Conservation (phyloP, 306 rosid genomes). For the Quercus dentata region DNA sequence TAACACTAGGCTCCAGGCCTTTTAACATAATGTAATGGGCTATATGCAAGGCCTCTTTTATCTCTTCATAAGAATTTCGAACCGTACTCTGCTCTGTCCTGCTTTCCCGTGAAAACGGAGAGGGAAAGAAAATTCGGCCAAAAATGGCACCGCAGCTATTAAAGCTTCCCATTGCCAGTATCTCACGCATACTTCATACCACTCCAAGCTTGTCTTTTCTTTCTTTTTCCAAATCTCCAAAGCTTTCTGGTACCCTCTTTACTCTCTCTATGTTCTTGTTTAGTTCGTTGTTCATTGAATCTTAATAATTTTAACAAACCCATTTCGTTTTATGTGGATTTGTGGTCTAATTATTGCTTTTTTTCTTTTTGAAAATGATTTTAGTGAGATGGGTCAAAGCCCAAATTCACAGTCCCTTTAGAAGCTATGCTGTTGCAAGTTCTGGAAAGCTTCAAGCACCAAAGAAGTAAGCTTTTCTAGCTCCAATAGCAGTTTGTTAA, state of each 20-base stretch:
- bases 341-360: constrained; percentile 2
- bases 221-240: constrained; percentile 18
- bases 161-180: constrained; percentile 27
- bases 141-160: constrained; percentile 51
- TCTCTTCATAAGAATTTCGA: not conserved
- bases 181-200: constrained; percentile 31
- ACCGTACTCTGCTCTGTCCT: not conserved
- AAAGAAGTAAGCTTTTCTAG: constrained; percentile 56
- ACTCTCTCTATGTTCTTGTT: too few relatives aligned
- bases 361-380: constrained; percentile 13
- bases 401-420: constrained; percentile 28
- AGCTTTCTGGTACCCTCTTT: constrained; percentile 21
- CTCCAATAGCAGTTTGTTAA: not conserved
- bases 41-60: not conserved
- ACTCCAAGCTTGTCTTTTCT: constrained; percentile 25
- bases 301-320: not conserved
- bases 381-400: constrained; percentile 41
- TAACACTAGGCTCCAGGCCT: not conserved
- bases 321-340: not conserved
- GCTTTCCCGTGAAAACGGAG: not conserved
- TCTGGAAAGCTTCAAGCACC: constrained; percentile 43
- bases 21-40: not conserved
- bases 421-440: constrained; percentile 54
- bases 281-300: not conserved
- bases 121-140: not conserved